Evolutionary conservation across 2,329 filamentous ascomycete species (phyloP).

Genomic region (Orbilia ellipsospora): DNA sequence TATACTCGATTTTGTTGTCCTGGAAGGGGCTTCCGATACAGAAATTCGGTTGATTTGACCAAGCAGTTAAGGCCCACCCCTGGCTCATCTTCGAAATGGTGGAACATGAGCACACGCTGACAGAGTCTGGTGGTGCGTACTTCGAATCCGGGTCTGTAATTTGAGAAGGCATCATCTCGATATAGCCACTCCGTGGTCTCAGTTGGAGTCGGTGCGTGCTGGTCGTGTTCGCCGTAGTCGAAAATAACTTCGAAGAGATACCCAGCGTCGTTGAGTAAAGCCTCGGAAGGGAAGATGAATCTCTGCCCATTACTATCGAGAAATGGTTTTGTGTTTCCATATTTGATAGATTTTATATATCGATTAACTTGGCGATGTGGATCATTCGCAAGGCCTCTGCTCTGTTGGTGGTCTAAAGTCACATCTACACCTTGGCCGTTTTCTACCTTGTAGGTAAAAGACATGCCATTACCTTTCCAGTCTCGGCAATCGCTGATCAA

Average conservation of each 20-base stretch:
- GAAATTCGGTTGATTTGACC: slow-evolving; percentile 52
- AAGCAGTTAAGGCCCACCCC: slow-evolving; percentile 1
- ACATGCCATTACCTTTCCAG: too few species aligned
- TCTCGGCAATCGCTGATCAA: too few species aligned
- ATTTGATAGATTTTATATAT: slow-evolving; percentile 56
- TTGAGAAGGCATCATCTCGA: slow-evolving; percentile 60
- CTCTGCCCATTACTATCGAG: neutral
- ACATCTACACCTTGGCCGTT: too few species aligned
- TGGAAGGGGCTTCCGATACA: too few species aligned
- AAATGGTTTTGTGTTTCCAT: slow-evolving; percentile 55
- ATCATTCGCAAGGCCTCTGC: too few species aligned
- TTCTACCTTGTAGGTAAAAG: too few species aligned
- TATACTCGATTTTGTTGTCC: too few species aligned
- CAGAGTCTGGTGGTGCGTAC: slow-evolving; percentile 60
- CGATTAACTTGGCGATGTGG: too few species aligned
- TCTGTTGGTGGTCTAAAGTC: too few species aligned
- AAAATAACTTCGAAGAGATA: slow-evolving; percentile 62
- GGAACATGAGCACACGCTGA: slow-evolving; percentile 61
- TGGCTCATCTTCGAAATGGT: slow-evolving; percentile 60
- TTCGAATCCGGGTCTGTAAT: slow-evolving; percentile 60
- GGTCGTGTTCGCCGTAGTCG: slow-evolving; percentile 62
- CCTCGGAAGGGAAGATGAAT: neutral
- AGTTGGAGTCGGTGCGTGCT: slow-evolving; percentile 39
- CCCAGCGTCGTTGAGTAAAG: neutral
- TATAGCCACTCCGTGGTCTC: slow-evolving; percentile 56